Percentiles rank a stretch among this genome's conserved stretches.
phyloP scores from a whole-genome alignment of 2,329 filamentous ascomycete genomes.

The Cytospora mali region DNA sequence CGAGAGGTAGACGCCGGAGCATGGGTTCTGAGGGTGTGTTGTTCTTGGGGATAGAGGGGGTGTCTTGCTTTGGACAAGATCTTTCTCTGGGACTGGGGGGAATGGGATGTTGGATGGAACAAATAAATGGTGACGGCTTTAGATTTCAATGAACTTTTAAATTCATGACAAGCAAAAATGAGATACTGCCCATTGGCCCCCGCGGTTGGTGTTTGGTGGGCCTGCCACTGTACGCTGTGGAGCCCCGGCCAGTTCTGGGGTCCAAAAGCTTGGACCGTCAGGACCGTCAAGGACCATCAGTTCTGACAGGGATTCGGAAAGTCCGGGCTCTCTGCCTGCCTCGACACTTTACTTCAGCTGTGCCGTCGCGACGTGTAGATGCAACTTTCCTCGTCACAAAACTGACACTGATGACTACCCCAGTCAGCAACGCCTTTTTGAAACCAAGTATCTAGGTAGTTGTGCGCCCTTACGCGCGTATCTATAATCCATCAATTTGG shows the following conservation, averaged over 20 bases:
- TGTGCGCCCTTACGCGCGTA: not conserved
- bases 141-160: not conserved
- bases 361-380: not conserved
- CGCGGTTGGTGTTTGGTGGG: conserved; percentile 8
- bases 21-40: conserved; percentile 36
- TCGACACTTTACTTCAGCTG: not conserved
- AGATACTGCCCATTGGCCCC: conserved; percentile 22
- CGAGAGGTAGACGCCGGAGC: conserved; percentile 40
- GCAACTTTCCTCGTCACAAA: not conserved
- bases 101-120: not conserved
- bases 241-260: too few species aligned
- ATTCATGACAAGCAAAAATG: conserved; percentile 26
- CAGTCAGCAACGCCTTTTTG: not conserved
- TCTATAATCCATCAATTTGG: not conserved
- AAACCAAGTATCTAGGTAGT: not conserved
- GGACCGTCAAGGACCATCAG: too few species aligned
- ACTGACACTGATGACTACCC: not conserved
- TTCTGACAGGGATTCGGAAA: not conserved
- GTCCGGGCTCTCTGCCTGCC: not conserved
- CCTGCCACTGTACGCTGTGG: not conserved
- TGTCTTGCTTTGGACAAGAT: not conserved
- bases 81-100: not conserved
- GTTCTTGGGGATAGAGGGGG: not conserved
- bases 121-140: not conserved
- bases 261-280: too few species aligned